phyloP scores from a whole-genome alignment of 768 basidiomycete genomes.

The Inosperma sp. region DNA sequence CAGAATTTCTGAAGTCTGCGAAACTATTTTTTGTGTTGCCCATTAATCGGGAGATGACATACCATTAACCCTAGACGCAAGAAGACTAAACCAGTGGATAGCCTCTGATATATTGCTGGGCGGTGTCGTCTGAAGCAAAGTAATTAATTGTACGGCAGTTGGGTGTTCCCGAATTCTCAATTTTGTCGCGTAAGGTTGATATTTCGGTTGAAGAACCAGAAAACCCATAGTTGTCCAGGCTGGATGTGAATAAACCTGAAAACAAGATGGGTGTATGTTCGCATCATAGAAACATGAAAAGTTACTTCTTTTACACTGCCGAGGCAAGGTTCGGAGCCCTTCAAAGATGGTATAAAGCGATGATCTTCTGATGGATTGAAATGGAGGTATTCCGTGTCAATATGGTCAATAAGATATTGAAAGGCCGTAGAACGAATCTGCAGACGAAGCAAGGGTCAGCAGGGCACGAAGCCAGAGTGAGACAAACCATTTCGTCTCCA shows the following conservation, averaged over 20 bases:
- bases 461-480: not conserved
- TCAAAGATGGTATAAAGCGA: constrained; percentile 75
- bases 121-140: constrained; percentile 54
- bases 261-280: not conserved
- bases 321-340: constrained; percentile 47
- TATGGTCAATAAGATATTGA: constrained; percentile 78
- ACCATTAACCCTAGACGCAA: constrained; percentile 52
- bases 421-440: constrained; percentile 57
- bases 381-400: constrained; percentile 51
- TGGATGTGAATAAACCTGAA: constrained; percentile 63
- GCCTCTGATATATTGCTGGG: constrained; percentile 54
- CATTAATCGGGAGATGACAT: constrained; percentile 2
- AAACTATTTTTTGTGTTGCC: constrained; percentile 5
- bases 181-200: constrained; percentile 54
- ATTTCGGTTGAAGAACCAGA: constrained; percentile 51
- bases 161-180: constrained; percentile 71
- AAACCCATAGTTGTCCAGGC: constrained; percentile 79
- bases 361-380: constrained; percentile 60
- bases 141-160: constrained; percentile 53
- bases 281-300: not conserved
- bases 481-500: constrained; percentile 36
- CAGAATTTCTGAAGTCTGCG: constrained; percentile 53
- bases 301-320: constrained; percentile 64
- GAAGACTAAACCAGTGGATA: constrained; percentile 58
- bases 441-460: not conserved